These are phyloP conservation scores for Rhinocladiella mackenziei DNA, from an alignment of 2,329 filamentous ascomycete genomes.

Conservation along the genomic window DNA sequence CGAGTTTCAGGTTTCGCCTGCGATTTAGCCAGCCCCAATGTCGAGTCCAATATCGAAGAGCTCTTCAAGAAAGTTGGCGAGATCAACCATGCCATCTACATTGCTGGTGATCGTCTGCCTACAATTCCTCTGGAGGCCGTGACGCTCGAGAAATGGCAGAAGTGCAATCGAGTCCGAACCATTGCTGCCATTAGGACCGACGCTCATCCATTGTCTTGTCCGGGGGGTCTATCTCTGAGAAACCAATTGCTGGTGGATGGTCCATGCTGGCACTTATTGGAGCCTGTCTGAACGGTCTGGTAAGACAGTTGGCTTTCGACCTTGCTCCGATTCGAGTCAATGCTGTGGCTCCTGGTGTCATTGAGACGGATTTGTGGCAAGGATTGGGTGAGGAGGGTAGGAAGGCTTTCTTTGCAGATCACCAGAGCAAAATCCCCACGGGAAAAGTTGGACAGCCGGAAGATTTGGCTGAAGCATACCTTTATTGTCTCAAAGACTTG, in stretches of 20 bases:
- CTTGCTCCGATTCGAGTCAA: constrained; percentile 63
- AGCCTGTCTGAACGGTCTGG: constrained; percentile 52
- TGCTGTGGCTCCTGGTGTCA: constrained; percentile 54
- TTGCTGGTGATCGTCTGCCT: constrained; percentile 50
- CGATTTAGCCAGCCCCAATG: constrained; percentile 46
- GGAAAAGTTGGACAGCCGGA: constrained; percentile 39
- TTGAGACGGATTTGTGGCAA: constrained; percentile 47
- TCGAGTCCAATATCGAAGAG: constrained; percentile 47
- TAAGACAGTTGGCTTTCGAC: constrained; percentile 57
- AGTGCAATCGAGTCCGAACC: constrained; percentile 49
- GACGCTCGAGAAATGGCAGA: constrained; percentile 39
- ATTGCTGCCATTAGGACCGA: constrained; percentile 44
- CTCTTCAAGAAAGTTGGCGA: constrained; percentile 38
- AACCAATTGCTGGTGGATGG: constrained; percentile 50
- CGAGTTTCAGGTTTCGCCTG: constrained; percentile 45
- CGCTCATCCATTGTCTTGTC: constrained; percentile 55
- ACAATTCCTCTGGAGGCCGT: constrained; percentile 42
- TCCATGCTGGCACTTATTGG: constrained; percentile 47
- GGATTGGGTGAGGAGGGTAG: constrained; percentile 30
- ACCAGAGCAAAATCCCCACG: constrained; percentile 26
- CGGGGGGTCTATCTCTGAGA: constrained; percentile 50
- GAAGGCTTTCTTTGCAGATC: constrained; percentile 23
- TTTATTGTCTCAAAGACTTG: constrained; percentile 47
- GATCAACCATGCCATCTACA: constrained; percentile 57
- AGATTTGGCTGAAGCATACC: constrained; percentile 47